Percentiles rank a stretch among this genome's conserved stretches.
phyloP scores from a whole-genome alignment of 2,329 filamentous ascomycete species.

The Arthrobotrys sphaeroides region DNA sequence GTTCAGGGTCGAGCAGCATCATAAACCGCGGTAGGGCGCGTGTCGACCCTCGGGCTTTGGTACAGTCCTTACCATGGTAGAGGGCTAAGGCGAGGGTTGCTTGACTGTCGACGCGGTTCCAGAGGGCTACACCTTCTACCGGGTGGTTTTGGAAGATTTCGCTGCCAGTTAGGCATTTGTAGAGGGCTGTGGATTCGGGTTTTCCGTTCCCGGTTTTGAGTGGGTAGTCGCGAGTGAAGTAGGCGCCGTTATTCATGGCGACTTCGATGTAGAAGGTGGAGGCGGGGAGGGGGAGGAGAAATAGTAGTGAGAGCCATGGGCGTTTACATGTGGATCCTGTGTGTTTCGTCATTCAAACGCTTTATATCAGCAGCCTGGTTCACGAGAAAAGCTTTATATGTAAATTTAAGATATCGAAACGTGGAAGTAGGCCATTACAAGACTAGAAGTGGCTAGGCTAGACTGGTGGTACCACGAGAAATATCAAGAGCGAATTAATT shows the following conservation, averaged over 20 bases:
- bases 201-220: neutral
- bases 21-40: neutral
- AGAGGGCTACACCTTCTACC: constrained; percentile 4
- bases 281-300: neutral
- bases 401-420: too few relatives aligned
- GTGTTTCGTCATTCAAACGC: neutral
- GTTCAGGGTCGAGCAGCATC: constrained; percentile 9
- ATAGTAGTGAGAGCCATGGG: neutral
- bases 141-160: neutral
- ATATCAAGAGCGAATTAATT: too few relatives aligned
- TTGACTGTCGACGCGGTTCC: constrained; percentile 22
- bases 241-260: neutral
- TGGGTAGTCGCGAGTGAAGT: neutral
- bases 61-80: neutral
- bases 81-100: constrained; percentile 19
- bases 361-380: too few relatives aligned
- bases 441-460: too few relatives aligned
- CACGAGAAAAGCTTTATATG: too few relatives aligned
- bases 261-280: neutral
- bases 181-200: neutral
- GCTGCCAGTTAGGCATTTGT: neutral
- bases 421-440: too few relatives aligned
- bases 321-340: neutral
- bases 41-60: neutral
- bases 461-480: too few relatives aligned